Evolutionary conservation across 495 filamentous ascomycete genomes (phyloP).

Genomic region (Neurospora discreta): DNA sequence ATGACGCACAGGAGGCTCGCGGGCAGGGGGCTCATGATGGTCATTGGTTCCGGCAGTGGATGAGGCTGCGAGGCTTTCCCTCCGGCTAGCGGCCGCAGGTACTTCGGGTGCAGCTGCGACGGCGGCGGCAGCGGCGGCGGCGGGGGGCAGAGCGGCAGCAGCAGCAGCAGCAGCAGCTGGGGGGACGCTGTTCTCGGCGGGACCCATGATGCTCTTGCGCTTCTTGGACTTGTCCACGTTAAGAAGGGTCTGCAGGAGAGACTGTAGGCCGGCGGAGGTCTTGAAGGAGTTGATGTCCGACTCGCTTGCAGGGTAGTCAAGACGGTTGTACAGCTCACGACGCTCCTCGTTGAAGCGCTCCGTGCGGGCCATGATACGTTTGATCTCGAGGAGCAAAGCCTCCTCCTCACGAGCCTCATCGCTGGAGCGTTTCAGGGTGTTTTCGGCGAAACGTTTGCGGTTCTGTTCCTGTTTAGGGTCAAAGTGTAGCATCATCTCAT

Average conservation of each 20-base stretch:
- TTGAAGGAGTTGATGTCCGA: slow-evolving; percentile 62
- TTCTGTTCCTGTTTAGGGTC: slow-evolving; percentile 61
- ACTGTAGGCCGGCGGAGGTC: slow-evolving; percentile 63
- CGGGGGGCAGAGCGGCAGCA: slow-evolving; percentile 11
- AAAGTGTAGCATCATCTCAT: slow-evolving; percentile 79
- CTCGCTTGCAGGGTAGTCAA: slow-evolving; percentile 65
- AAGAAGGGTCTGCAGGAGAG: slow-evolving; percentile 67
- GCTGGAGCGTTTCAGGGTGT: slow-evolving; percentile 64
- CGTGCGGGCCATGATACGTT: slow-evolving; percentile 73
- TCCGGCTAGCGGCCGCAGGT: slow-evolving; percentile 23
- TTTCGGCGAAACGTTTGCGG: slow-evolving; percentile 75
- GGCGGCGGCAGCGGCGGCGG: slow-evolving; percentile 23
- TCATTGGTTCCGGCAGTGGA: not conserved
- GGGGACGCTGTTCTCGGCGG: slow-evolving; percentile 31
- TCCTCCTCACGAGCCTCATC: slow-evolving; percentile 89
- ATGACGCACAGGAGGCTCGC: not conserved
- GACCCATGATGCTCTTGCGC: slow-evolving; percentile 47
- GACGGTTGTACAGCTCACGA: slow-evolving; percentile 75
- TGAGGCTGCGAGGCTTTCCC: slow-evolving; percentile 40
- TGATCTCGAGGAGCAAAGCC: slow-evolving; percentile 74
- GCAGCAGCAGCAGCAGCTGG: slow-evolving; percentile 19
- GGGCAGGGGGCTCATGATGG: slow-evolving; percentile 1
- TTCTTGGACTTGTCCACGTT: slow-evolving; percentile 82
- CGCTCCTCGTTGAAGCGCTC: slow-evolving; percentile 78
- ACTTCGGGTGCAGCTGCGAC: slow-evolving; percentile 23